Evolutionary conservation across 1,284 basidiomycete genomes (phyloP).

Genomic region (Cutaneotrichosporon dermatis): DNA sequence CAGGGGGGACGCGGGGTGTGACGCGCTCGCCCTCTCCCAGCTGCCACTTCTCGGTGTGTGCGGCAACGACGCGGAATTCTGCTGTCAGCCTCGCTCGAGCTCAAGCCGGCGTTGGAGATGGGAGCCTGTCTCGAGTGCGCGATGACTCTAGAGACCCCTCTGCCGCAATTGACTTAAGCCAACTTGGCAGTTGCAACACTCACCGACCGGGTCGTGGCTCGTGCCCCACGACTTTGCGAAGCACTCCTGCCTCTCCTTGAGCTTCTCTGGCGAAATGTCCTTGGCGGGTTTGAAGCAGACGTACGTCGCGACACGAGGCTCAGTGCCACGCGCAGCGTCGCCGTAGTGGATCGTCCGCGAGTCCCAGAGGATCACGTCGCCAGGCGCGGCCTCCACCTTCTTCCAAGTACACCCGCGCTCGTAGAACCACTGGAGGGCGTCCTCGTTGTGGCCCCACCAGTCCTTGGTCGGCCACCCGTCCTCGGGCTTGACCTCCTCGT

Average conservation of each 20-base stretch:
- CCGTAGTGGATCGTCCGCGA: conserved; percentile 34
- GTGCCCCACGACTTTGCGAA: conserved; percentile 26
- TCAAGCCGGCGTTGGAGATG: no score
- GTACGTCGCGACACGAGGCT: conserved; percentile 38
- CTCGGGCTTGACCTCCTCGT: conserved; percentile 34
- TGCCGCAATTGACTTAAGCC: no score
- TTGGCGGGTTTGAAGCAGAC: conserved; percentile 43
- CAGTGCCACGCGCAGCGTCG: conserved; percentile 29
- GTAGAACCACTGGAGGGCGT: conserved; percentile 36
- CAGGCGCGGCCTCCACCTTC: conserved; percentile 35
- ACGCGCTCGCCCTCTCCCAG: conserved; percentile 26
- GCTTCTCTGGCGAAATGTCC: conserved; percentile 25
- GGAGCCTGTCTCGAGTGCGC: no score
- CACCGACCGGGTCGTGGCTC: conserved; percentile 35
- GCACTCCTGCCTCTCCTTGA: conserved; percentile 23
- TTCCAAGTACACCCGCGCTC: conserved; percentile 38
- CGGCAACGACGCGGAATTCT: conserved; percentile 25
- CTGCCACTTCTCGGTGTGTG: conserved; percentile 9
- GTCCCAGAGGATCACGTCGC: conserved; percentile 41
- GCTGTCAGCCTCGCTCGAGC: not conserved
- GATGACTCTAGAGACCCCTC: no score
- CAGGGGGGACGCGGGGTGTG: conserved; percentile 17
- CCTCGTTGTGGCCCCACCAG: conserved; percentile 38
- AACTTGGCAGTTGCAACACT: not conserved
- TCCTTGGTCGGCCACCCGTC: conserved; percentile 41